phyloP scores from a whole-genome alignment of 495 filamentous ascomycete genomes.

The Annulohypoxylon nitens region DNA sequence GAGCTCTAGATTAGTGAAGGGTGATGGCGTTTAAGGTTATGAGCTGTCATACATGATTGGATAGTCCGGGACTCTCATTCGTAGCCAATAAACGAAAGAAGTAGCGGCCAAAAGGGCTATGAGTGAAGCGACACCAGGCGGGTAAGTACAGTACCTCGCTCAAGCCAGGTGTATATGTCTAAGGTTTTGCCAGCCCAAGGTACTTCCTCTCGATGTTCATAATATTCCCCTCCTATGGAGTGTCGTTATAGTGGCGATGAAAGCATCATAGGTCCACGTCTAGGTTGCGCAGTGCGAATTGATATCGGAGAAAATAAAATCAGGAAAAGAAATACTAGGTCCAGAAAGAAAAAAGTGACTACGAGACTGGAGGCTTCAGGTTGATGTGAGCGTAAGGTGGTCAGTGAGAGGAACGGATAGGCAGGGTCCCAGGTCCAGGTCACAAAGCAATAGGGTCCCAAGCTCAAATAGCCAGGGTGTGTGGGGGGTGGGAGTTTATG shows the following conservation, averaged over 20 bases:
- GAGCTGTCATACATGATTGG: slow-evolving; percentile 61
- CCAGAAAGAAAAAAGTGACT: slow-evolving; percentile 39
- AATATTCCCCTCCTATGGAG: slow-evolving; percentile 51
- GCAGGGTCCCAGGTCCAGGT: slow-evolving; percentile 38
- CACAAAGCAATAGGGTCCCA: slow-evolving; percentile 44
- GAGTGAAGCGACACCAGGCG: slow-evolving; percentile 52
- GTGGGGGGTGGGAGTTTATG: slow-evolving; percentile 47
- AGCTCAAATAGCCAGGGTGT: slow-evolving; percentile 43
- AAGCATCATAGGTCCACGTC: slow-evolving; percentile 57
- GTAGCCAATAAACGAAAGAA: slow-evolving; percentile 57
- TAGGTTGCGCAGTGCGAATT: slow-evolving; percentile 56
- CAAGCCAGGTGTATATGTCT: slow-evolving; percentile 53
- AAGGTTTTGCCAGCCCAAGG: slow-evolving; percentile 51
- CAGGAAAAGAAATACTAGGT: slow-evolving; percentile 50
- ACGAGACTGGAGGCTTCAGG: slow-evolving; percentile 48
- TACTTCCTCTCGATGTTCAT: slow-evolving; percentile 58
- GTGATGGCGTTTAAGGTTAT: slow-evolving; percentile 51
- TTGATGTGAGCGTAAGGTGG: slow-evolving; percentile 47
- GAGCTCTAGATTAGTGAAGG: slow-evolving; percentile 50
- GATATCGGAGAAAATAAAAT: slow-evolving; percentile 45
- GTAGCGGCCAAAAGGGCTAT: slow-evolving; percentile 50
- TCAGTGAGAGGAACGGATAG: slow-evolving; percentile 40
- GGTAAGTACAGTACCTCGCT: slow-evolving; percentile 60
- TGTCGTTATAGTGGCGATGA: slow-evolving; percentile 51
- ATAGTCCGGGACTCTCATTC: slow-evolving; percentile 29